These are phyloP conservation scores for Ceratocystis diversiconidia DNA, from an alignment of 2,329 filamentous ascomycete species.

Conservation along the genomic window DNA sequence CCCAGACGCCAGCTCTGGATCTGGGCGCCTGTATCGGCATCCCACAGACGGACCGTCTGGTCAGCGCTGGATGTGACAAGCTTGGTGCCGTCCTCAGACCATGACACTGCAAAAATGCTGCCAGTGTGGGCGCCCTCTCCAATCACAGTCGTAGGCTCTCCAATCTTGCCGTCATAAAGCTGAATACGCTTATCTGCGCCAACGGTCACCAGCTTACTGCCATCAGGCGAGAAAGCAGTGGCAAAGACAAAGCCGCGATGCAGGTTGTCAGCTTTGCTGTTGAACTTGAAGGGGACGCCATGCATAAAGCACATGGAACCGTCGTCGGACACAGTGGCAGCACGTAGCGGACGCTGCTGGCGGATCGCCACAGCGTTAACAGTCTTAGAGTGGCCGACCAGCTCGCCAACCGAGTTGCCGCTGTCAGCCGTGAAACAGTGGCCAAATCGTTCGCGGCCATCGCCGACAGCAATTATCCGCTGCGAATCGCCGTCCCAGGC, in stretches of 20 bases:
- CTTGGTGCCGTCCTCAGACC: conserved; percentile 72
- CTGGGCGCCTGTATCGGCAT: conserved; percentile 62
- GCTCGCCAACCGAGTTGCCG: conserved; percentile 89
- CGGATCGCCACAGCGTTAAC: conserved; percentile 87
- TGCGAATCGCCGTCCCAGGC: conserved; percentile 97
- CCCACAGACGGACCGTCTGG: conserved; percentile 90
- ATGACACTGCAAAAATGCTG: conserved; percentile 83
- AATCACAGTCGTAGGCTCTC: conserved; percentile 63
- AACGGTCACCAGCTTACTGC: conserved; percentile 66
- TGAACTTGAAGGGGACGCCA: conserved; percentile 91
- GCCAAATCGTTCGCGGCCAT: conserved; percentile 85
- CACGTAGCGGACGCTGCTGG: conserved; percentile 77
- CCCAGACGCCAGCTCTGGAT: conserved; percentile 78
- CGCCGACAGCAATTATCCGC: conserved; percentile 87
- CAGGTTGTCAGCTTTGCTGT: conserved; percentile 59
- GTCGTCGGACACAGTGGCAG: conserved; percentile 84
- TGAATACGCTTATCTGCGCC: conserved; percentile 88
- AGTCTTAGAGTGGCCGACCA: conserved; percentile 76
- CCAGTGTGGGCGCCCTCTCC: conserved; percentile 74
- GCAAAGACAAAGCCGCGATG: conserved; percentile 86
- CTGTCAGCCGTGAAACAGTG: conserved; percentile 91
- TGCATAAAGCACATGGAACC: conserved; percentile 83
- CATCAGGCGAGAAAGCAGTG: conserved; percentile 80
- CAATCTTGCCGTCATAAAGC: conserved; percentile 92
- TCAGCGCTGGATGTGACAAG: conserved; percentile 89